These are phyloP conservation scores for Comarum palustre DNA, from an alignment of 306 rosid species.

Conservation along the genomic window DNA sequence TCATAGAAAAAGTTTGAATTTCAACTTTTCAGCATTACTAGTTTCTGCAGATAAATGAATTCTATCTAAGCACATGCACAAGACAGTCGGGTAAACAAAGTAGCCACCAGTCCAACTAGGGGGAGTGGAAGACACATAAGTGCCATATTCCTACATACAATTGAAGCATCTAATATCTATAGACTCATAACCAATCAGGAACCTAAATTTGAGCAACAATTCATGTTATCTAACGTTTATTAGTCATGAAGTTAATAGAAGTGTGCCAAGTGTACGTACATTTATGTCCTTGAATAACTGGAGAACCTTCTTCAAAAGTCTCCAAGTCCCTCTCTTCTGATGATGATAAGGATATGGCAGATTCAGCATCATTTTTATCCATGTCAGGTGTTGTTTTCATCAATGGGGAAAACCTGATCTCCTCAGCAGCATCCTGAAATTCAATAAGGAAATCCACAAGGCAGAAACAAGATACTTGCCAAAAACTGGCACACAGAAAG, in stretches of 20 bases:
- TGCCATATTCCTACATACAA: not conserved
- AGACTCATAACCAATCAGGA: not conserved
- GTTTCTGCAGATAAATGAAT: conserved; percentile 21
- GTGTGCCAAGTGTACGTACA: conserved; percentile 26
- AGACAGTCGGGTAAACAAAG: not conserved
- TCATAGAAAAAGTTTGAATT: conserved; percentile 41
- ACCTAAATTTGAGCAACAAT: not conserved
- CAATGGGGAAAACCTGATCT: conserved; percentile 34
- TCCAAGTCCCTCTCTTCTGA: conserved; percentile 39
- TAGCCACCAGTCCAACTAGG: not conserved
- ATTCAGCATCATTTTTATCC: conserved; percentile 40
- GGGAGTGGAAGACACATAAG: not conserved
- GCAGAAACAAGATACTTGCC: conserved; percentile 25
- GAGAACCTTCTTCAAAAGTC: conserved; percentile 49
- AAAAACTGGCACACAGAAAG: conserved; percentile 23
- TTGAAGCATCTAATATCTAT: not conserved
- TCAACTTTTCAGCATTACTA: conserved; percentile 32
- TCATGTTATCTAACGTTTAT: not conserved
- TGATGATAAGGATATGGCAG: conserved; percentile 52
- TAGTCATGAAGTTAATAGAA: conserved; percentile 11
- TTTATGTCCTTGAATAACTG: conserved; percentile 26
- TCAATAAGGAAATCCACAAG: conserved; percentile 54
- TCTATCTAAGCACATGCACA: conserved; percentile 50
- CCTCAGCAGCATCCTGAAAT: conserved; percentile 51
- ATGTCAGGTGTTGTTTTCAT: conserved; percentile 33